Evolutionary conservation across 768 basidiomycete genomes (phyloP), one percentile per base, ranked within the genome.

Genomic region (Cantharellus anzutake): DNA sequence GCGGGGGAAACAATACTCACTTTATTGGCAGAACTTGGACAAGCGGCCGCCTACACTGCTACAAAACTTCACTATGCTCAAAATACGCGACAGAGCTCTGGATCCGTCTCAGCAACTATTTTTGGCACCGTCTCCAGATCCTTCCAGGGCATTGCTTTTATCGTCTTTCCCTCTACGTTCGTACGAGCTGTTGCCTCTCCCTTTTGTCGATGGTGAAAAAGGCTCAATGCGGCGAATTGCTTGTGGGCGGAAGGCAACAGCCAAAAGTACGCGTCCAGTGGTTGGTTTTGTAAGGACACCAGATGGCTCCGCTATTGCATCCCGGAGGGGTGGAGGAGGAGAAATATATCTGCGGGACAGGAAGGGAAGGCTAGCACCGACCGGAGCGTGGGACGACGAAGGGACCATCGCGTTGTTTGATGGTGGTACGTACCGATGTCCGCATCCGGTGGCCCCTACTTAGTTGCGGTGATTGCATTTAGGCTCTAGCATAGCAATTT

Each of bases 1-100:
- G 20, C 20, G 20, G 20, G 20, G 20, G 20, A 29, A 29, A 29
- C 20, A 29, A 29, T 37, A 57, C 20, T 50, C 14, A 60, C 37
- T 20, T 37, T 16, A 2, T 3, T 53, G 44, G 63, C 63, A 93
- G 91, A 90, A 94, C 70, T 80, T 96, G 64, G 91, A 94, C 66
- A 76, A 85, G 14, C 79, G 83, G 64, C 92, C 92, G 4, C 92
- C 92, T 4, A 89, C 86, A 2, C 73, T 91, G 2, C 73, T 90
- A 38, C 79, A 77, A 66, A 82, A 84, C 61, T 85, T 87, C 68
- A 81, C 78, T 2, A 70, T 91, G 20, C 80, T 86, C 51, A 81
- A 85, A 60, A 78, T 79, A 0, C 73, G 72, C 14, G 52, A 11
- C 11, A 11, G 35, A 7, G 38, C 11, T 37, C 52, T 55, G 75